Evolutionary conservation across 192 early-diverging fungal species (phyloP), one percentile per base, ranked within the genome.

Genomic region (Podila horticola): DNA sequence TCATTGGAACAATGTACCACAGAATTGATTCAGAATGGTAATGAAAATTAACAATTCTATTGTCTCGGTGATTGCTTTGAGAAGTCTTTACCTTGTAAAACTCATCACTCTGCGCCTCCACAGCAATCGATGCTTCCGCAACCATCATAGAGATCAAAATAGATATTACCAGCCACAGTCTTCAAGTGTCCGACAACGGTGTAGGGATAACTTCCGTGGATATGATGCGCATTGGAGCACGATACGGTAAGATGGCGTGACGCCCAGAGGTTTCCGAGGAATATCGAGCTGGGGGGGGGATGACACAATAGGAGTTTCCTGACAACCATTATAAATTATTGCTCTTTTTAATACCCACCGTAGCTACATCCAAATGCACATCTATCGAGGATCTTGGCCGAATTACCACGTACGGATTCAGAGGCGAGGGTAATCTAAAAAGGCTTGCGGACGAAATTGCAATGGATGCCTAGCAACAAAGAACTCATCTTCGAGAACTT

Each of bases 111-210:
- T 0, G 0, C 4, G 15, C 11, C 41, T 8, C 1, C 26, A 30
- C 28, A 89, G 88, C 77, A 22, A 66, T 93, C 26, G 93, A 94
- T 64, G 91, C 92, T 10, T 66, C 74, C 3, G 85, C 93, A 11
- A 81, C 75, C 0, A 28, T 66, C 0, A 85, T 94, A 29, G 84
- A 91, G 51, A 82, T 87, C 49, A 81, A 71, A 9, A 72, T 87
- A 9, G 82, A 86, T 62, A 69, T 82, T 34, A 63, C 70, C 13
- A 83, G 79, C 19, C 84, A 77, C 36, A 85, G 76, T 58, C 68
- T 93, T 13, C 81, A 89, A 66, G 89, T 92, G 9, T 73, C 75
- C 3, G 92, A 93, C 65, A 88, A 93, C 74, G 92, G 92, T 4
- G 36, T 38, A 10, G 92, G 92, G 11, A 92, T 93, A 30, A 64